Evolutionary conservation across 73 alveolate genomes (phyloP).

Genomic region (Blepharisma stoltei): DNA sequence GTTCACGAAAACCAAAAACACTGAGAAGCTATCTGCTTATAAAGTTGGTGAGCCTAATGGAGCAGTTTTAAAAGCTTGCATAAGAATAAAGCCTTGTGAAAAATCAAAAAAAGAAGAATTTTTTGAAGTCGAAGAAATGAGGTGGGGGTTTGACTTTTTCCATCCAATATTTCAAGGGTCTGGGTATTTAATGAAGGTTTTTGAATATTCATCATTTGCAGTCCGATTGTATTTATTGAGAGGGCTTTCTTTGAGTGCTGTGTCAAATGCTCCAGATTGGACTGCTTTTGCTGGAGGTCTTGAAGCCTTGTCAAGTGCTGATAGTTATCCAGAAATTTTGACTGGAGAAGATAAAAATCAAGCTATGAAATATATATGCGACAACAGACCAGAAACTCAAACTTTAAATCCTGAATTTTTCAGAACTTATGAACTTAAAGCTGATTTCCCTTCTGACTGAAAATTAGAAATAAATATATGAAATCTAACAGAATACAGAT

Average conservation of each 20-base stretch:
- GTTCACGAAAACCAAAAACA: constrained; percentile 31
- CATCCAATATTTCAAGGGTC: neutral
- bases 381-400: constrained; percentile 52
- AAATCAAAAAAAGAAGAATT: neutral
- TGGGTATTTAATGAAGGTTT: constrained; percentile 35
- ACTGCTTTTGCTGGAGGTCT: constrained; percentile 39
- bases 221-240: constrained; percentile 57
- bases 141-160: neutral
- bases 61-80: constrained; percentile 40
- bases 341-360: constrained; percentile 73
- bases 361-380: constrained; percentile 61
- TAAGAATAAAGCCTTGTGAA: neutral
- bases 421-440: constrained; percentile 80
- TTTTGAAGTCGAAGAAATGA: neutral
- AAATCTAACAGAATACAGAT: constrained; percentile 53
- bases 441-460: constrained; percentile 86
- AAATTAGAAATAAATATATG: constrained; percentile 59
- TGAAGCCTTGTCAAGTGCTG: constrained; percentile 79
- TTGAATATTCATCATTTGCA: constrained; percentile 38
- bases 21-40: constrained; percentile 11
- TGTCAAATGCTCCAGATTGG: constrained; percentile 8
- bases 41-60: constrained; percentile 53
- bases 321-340: constrained; percentile 75
- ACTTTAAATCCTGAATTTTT: constrained; percentile 80
- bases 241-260: constrained; percentile 15